phyloP scores from a whole-genome alignment of 208 protist genomes.

The Trichomonas tenax region DNA sequence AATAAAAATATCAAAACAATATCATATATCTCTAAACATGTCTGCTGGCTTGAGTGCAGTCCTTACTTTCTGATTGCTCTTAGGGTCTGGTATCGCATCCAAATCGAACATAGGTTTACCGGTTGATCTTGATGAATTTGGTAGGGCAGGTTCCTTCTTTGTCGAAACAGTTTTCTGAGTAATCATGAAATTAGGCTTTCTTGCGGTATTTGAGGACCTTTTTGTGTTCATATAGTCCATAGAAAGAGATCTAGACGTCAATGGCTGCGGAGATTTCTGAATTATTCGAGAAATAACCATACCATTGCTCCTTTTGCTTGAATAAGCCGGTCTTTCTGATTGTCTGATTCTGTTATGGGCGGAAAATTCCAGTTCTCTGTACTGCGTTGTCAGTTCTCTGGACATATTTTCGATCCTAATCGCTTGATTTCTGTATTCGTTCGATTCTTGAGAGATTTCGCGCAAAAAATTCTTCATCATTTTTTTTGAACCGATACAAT shows the following conservation, averaged over 20 bases:
- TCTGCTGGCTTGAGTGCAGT: neutral
- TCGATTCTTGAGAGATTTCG: neutral
- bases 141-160: neutral
- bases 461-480: neutral
- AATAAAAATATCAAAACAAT: no score
- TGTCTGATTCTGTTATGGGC: neutral
- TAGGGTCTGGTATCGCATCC: neutral
- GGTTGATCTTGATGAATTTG: neutral
- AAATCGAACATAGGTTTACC: neutral
- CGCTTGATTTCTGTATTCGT: neutral
- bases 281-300: neutral
- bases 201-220: neutral
- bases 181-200: neutral
- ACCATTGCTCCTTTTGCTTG: neutral
- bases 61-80: neutral
- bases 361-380: neutral
- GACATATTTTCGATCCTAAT: neutral
- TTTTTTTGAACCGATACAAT: no score
- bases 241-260: neutral
- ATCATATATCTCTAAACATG: neutral
- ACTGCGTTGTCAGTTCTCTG: neutral
- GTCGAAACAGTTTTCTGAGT: neutral
- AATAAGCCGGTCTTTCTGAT: neutral
- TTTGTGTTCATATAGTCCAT: neutral
- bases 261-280: neutral